Evolutionary conservation across 306 rosid species (phyloP).

Genomic region (Castanopsis chinensis): DNA sequence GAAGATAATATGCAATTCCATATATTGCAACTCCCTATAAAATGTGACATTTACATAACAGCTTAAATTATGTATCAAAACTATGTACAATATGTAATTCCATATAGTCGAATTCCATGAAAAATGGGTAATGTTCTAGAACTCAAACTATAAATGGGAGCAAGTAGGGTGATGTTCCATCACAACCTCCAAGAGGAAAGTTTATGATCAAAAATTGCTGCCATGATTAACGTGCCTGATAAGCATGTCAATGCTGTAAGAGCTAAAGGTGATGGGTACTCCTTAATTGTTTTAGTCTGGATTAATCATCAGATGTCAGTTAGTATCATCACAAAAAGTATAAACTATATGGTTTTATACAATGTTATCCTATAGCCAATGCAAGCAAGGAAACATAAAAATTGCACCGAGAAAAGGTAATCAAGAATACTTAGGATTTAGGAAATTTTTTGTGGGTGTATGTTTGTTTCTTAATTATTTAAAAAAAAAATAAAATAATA

Average conservation of each 20-base stretch:
- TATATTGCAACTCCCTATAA: constrained; percentile 21
- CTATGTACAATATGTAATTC: no score
- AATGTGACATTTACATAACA: background rate
- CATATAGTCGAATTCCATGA: no score
- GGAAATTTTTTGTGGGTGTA: no score
- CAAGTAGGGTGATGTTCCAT: constrained; percentile 25
- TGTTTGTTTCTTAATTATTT: no score
- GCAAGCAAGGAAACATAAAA: no score
- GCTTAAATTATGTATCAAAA: no score
- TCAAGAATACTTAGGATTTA: no score
- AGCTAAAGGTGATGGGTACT: constrained; percentile 21
- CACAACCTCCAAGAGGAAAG: constrained; percentile 26
- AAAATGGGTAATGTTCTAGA: background rate
- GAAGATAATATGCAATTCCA: background rate
- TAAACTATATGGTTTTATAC: no score
- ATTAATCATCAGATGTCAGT: background rate
- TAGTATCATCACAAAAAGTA: no score
- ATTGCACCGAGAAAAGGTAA: no score
- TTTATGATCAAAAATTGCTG: constrained; percentile 17
- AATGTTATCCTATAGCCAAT: no score
- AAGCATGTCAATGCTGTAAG: constrained; percentile 18
- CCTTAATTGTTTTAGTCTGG: constrained; percentile 13
- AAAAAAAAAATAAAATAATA: no score
- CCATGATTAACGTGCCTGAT: constrained; percentile 16
- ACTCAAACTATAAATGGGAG: constrained; percentile 14